Evolutionary conservation across 1,139 yeast genomes (phyloP).

Genomic region (Yamadazyma aaseri): DNA sequence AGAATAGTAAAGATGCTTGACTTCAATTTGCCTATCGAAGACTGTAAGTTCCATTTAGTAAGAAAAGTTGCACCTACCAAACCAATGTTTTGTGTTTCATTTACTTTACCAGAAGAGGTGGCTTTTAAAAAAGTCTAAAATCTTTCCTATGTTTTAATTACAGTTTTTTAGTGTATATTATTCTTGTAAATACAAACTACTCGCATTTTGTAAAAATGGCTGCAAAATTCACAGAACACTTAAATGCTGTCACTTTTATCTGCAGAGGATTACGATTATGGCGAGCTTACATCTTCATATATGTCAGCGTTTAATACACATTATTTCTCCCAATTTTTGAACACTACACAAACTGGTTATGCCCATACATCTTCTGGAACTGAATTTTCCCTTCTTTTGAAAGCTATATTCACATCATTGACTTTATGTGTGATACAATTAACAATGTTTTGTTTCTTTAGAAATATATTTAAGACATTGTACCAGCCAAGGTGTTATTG

Average conservation of each 20-base stretch:
- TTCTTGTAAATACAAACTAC: no score
- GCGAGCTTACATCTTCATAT: slow-evolving; percentile 24
- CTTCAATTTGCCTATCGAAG: slow-evolving; percentile 44
- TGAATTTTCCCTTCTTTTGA: slow-evolving; percentile 38
- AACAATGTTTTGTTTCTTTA: slow-evolving; percentile 48
- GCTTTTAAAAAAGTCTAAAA: slow-evolving; percentile 48
- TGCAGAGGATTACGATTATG: slow-evolving; percentile 22
- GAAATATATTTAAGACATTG: slow-evolving; percentile 45
- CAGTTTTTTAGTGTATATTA: neutral
- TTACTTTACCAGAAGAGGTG: slow-evolving; percentile 72
- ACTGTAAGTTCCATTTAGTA: slow-evolving; percentile 71
- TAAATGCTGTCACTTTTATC: slow-evolving; percentile 22
- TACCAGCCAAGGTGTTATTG: slow-evolving; percentile 58
- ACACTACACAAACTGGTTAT: slow-evolving; percentile 57
- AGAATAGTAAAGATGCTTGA: slow-evolving; percentile 58
- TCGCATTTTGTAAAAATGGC: slow-evolving; percentile 1
- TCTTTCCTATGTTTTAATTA: slow-evolving; percentile 1
- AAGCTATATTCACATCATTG: slow-evolving; percentile 51
- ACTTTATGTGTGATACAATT: slow-evolving; percentile 53
- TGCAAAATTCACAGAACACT: slow-evolving; percentile 1
- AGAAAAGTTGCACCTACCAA: slow-evolving; percentile 95
- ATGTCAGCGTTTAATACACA: slow-evolving; percentile 28
- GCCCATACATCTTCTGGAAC: slow-evolving; percentile 47
- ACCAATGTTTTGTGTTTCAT: slow-evolving; percentile 90
- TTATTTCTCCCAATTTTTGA: slow-evolving; percentile 40